These are phyloP conservation scores for Phoenix roebelenii DNA, from an alignment of 176 grass and related monocot species.

Conservation along the genomic window DNA sequence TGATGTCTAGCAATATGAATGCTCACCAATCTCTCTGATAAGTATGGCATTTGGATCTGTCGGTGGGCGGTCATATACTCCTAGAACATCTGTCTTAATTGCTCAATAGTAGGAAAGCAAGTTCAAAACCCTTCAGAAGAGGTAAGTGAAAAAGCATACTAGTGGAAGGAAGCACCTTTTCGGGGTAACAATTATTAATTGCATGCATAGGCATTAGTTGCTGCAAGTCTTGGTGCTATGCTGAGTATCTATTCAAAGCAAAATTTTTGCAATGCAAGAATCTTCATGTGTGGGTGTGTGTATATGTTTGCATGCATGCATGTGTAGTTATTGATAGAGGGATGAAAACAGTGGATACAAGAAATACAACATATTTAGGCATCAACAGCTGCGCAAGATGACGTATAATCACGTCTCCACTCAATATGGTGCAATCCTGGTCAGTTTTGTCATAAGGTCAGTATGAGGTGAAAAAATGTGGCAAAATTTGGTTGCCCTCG, in stretches of 20 bases:
- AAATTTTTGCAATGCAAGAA: no score
- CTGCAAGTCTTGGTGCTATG: no score
- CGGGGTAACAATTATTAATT: no score
- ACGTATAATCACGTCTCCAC: conserved; percentile 90
- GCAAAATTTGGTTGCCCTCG: no score
- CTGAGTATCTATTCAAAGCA: no score
- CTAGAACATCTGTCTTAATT: conserved; percentile 85
- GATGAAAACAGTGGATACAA: conserved; percentile 35
- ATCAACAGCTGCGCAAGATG: conserved; percentile 71
- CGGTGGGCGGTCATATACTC: conserved; percentile 92
- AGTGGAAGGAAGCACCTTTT: no score
- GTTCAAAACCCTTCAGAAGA: background rate
- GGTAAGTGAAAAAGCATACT: no score
- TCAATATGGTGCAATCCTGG: conserved; percentile 91
- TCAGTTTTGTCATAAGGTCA: conserved; percentile 44
- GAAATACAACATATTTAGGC: conserved; percentile 89
- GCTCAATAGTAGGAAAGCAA: conserved; percentile 6
- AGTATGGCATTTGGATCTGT: conserved; percentile 74
- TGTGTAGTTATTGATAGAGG: no score
- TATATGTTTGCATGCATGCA: no score
- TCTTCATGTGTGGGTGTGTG: no score
- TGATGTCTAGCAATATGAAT: conserved; percentile 13
- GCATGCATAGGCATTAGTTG: no score
- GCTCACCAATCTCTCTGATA: conserved; percentile 76
- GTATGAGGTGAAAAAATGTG: background rate